Evolutionary conservation across 2,329 filamentous ascomycete genomes (phyloP).

Genomic region (Fusarium sp.): DNA sequence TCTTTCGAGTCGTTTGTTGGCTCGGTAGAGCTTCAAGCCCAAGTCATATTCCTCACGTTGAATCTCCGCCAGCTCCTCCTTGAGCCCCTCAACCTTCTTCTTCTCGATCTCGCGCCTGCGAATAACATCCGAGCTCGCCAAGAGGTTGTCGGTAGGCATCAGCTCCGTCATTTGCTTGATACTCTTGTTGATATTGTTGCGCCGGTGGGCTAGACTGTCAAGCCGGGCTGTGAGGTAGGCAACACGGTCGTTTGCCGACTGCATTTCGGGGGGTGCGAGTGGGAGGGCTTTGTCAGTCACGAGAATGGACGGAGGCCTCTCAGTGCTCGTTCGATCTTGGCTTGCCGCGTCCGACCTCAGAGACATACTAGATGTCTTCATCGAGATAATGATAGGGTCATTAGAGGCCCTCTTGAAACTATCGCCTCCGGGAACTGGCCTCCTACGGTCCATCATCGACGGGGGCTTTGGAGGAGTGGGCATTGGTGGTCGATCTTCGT

Average conservation of each 20-base stretch:
- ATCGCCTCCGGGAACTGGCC: slow-evolving; percentile 34
- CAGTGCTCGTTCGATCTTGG: not conserved
- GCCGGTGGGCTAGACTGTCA: slow-evolving; percentile 72
- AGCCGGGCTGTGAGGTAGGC: slow-evolving; percentile 74
- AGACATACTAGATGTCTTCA: slow-evolving; percentile 37
- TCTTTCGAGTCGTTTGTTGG: slow-evolving; percentile 80
- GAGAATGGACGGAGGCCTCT: slow-evolving; percentile 47
- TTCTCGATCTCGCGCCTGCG: slow-evolving; percentile 68
- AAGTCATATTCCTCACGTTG: slow-evolving; percentile 82
- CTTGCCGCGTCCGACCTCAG: not conserved
- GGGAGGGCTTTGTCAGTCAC: slow-evolving; percentile 70
- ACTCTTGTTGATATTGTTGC: slow-evolving; percentile 76
- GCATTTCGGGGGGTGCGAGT: slow-evolving; percentile 69
- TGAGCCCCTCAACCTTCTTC: slow-evolving; percentile 74
- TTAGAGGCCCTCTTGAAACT: slow-evolving; percentile 30
- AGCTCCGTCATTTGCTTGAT: slow-evolving; percentile 83
- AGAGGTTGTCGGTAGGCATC: slow-evolving; percentile 77
- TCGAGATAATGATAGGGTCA: slow-evolving; percentile 47
- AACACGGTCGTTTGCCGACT: slow-evolving; percentile 71
- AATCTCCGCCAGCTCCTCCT: slow-evolving; percentile 77
- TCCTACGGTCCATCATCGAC: not conserved
- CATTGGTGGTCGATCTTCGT: slow-evolving; percentile 42
- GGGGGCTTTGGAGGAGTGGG: slow-evolving; percentile 37
- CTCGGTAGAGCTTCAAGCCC: slow-evolving; percentile 78
- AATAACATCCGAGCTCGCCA: slow-evolving; percentile 73